These are phyloP conservation scores for Boletus semigastroideus DNA, from an alignment of 1,284 basidiomycete genomes.

Conservation along the genomic window DNA sequence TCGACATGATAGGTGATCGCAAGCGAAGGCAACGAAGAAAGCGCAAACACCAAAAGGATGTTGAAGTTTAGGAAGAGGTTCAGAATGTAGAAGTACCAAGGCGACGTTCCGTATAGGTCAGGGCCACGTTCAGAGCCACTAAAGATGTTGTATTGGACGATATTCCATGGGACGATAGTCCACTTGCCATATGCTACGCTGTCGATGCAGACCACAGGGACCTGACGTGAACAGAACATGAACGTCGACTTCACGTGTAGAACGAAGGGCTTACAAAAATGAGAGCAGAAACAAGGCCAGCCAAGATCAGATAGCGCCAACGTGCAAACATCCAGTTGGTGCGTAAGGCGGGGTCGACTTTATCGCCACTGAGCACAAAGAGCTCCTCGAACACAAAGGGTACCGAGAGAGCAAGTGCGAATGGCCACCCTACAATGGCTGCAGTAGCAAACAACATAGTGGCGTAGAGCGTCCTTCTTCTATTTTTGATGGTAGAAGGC, in stretches of 20 bases:
- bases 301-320: constrained; percentile 59
- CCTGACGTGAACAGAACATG: constrained; percentile 42
- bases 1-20: constrained; percentile 77
- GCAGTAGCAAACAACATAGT: constrained; percentile 79
- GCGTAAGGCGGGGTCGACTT: constrained; percentile 51
- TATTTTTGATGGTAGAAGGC: constrained; percentile 60
- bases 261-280: constrained; percentile 61
- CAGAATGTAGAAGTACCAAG: constrained; percentile 78
- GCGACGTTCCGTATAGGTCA: constrained; percentile 91
- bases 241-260: constrained; percentile 1
- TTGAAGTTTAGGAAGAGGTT: constrained; percentile 96
- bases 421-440: constrained; percentile 95
- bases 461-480: constrained; percentile 57
- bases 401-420: constrained; percentile 80
- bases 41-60: constrained; percentile 76
- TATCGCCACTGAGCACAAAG: constrained; percentile 74
- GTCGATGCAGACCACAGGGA: constrained; percentile 82
- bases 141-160: constrained; percentile 93
- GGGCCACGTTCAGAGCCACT: constrained; percentile 77
- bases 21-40: constrained; percentile 79
- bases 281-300: constrained; percentile 57
- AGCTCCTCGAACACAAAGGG: constrained; percentile 94
- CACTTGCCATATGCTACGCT: constrained; percentile 84
- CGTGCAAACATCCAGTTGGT: constrained; percentile 61
- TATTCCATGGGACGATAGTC: constrained; percentile 88